Conservation (phyloP, 2,329 filamentous ascomycete genomes). For the Trichoderma aggressivum region DNA sequence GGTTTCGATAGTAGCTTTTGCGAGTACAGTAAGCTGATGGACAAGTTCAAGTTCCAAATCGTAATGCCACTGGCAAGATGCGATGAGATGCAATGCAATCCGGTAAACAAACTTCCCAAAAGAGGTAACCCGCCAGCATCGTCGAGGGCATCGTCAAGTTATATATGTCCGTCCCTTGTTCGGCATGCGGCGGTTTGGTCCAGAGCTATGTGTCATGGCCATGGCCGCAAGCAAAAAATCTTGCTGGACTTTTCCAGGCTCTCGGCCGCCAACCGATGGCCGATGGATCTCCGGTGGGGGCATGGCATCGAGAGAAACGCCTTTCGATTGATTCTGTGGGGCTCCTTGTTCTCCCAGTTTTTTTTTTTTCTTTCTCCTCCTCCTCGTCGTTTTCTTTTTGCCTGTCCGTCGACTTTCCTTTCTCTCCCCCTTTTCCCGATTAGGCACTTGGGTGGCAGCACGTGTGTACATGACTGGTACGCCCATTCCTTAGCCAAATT, state of each 20-base stretch:
- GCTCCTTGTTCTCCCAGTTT: not conserved
- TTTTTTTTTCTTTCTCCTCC: not conserved
- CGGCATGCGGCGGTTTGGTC: slow-evolving; percentile 18
- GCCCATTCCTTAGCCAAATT: not conserved
- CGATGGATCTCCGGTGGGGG: slow-evolving; percentile 17
- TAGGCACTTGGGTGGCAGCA: slow-evolving; percentile 5
- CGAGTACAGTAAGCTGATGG: slow-evolving; percentile 15
- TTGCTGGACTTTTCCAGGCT: not conserved
- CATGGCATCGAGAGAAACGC: not conserved
- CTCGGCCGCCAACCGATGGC: slow-evolving; percentile 15
- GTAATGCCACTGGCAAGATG: not conserved
- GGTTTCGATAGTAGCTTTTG: slow-evolving; percentile 7
- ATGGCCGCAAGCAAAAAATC: not conserved
- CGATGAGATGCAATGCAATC: not conserved
- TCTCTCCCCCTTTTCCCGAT: slow-evolving; percentile 7
- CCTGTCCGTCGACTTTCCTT: not conserved
- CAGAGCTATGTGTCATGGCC: slow-evolving; percentile 16
- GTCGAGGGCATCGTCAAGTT: slow-evolving; percentile 8
- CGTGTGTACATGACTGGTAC: not conserved
- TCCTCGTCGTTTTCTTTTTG: not conserved
- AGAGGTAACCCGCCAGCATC: not conserved
- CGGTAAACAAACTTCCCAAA: slow-evolving; percentile 11
- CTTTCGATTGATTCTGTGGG: slow-evolving; percentile 16
- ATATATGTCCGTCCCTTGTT: slow-evolving; percentile 3
- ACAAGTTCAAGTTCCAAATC: not conserved